Conservation (phyloP, 2,329 filamentous ascomycete genomes). For the Huntiella savannae region DNA sequence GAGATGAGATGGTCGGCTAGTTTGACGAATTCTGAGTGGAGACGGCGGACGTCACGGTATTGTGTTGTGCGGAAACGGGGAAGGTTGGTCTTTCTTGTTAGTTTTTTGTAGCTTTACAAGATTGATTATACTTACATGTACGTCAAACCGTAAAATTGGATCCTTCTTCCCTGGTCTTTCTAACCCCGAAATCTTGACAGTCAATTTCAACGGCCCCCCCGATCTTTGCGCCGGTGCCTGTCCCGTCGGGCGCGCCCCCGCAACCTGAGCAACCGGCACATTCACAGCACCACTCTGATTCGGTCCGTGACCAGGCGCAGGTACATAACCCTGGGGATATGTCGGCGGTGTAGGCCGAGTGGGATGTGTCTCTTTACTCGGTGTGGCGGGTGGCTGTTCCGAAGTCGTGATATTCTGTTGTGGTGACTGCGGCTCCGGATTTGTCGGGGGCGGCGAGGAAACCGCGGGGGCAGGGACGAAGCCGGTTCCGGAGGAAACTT, state of each 20-base stretch:
- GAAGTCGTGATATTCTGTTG: not conserved
- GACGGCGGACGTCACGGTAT: conserved; percentile 88
- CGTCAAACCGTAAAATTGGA: conserved; percentile 83
- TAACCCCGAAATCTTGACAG: conserved; percentile 84
- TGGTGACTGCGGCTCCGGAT: not conserved
- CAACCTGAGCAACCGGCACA: not conserved
- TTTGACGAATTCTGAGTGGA: conserved; percentile 91
- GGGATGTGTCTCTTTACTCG: conserved; percentile 11
- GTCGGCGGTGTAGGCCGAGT: too few species aligned
- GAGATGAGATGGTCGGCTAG: conserved; percentile 92
- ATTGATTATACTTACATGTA: conserved; percentile 49
- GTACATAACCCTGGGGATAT: not conserved
- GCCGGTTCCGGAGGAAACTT: not conserved
- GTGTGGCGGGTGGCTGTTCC: conserved; percentile 12
- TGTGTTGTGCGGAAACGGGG: conserved; percentile 94
- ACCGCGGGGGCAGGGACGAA: not conserved
- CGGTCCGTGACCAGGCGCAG: conserved; percentile 1
- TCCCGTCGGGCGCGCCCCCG: conserved; percentile 10
- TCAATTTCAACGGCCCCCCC: conserved; percentile 47
- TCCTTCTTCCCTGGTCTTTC: conserved; percentile 93
- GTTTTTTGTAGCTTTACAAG: not conserved
- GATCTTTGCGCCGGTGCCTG: conserved; percentile 26
- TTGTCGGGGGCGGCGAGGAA: not conserved
- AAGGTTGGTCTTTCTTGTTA: conserved; percentile 63
- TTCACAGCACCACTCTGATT: not conserved